These are phyloP conservation scores for Solanum clarkiae DNA, from an alignment of 257 asterid species.

Conservation along the genomic window DNA sequence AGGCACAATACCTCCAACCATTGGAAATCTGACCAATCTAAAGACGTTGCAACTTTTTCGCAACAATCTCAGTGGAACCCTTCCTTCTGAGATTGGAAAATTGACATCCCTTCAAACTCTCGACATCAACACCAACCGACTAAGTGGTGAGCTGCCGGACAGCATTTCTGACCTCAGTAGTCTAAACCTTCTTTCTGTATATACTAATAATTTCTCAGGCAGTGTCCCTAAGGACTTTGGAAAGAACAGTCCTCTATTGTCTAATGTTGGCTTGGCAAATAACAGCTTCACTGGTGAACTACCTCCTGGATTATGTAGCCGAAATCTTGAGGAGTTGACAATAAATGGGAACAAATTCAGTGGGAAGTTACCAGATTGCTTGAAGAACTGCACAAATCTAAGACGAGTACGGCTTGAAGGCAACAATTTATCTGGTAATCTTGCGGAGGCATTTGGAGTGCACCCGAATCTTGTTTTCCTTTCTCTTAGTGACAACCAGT, in stretches of 20 bases:
- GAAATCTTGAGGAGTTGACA: slow-evolving; percentile 37
- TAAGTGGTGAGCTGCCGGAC: slow-evolving; percentile 55
- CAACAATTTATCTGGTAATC: slow-evolving; percentile 46
- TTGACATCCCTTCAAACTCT: slow-evolving; percentile 18
- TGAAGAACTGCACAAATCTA: slow-evolving; percentile 44
- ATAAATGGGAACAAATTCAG: slow-evolving; percentile 39
- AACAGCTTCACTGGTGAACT: slow-evolving; percentile 61
- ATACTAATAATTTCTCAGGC: slow-evolving; percentile 43
- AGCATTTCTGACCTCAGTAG: slow-evolving; percentile 34
- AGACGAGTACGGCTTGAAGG: slow-evolving; percentile 46
- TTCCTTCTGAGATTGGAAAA: slow-evolving; percentile 53
- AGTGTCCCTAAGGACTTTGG: slow-evolving; percentile 53
- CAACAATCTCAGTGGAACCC: slow-evolving; percentile 45
- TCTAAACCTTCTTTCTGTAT: slow-evolving; percentile 23
- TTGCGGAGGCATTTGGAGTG: slow-evolving; percentile 47
- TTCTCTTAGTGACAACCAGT: slow-evolving; percentile 37
- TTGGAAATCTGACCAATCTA: slow-evolving; percentile 44
- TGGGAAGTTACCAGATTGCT: slow-evolving; percentile 59
- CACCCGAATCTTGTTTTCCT: slow-evolving; percentile 42
- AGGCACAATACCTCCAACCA: slow-evolving; percentile 46
- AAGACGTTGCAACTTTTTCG: slow-evolving; percentile 22
- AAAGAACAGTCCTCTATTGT: slow-evolving; percentile 21
- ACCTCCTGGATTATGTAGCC: slow-evolving; percentile 50
- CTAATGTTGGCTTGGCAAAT: slow-evolving; percentile 35
- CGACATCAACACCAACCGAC: slow-evolving; percentile 33